These are phyloP conservation scores for Rhizophagus sp. DNA, from an alignment of 192 early-diverging fungal species.

Conservation along the genomic window DNA sequence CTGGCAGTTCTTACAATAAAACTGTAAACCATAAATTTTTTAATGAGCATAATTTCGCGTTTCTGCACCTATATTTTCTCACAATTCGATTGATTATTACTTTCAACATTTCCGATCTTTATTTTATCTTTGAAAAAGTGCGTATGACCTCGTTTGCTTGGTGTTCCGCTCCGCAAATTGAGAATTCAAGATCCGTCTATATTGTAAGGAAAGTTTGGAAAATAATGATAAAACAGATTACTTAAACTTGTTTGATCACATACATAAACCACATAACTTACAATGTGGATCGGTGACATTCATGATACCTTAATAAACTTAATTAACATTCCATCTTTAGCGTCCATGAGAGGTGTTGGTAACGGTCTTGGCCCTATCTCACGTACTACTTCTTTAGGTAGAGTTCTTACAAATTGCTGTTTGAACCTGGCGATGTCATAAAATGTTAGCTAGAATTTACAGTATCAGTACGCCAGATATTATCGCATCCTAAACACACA, in stretches of 20 bases:
- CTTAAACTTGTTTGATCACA: background rate
- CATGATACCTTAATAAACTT: slow-evolving; percentile 16
- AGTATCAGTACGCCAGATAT: background rate
- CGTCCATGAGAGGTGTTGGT: background rate
- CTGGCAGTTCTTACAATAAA: too few relatives aligned
- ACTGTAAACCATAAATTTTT: too few relatives aligned
- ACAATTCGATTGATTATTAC: too few relatives aligned
- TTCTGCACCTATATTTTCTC: too few relatives aligned
- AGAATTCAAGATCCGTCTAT: slow-evolving; percentile 15
- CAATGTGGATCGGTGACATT: background rate
- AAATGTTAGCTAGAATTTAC: slow-evolving; percentile 17
- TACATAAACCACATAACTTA: background rate
- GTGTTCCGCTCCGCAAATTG: background rate
- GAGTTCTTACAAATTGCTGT: background rate
- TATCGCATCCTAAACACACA: background rate
- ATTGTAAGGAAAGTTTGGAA: background rate
- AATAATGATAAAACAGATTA: background rate
- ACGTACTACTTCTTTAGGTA: background rate
- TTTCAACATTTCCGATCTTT: too few relatives aligned
- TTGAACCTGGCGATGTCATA: slow-evolving; percentile 13
- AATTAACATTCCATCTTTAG: slow-evolving; percentile 9
- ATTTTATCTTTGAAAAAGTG: background rate
- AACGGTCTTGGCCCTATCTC: slow-evolving; percentile 4
- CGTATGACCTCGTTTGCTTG: background rate
- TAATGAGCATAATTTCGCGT: too few relatives aligned